Evolutionary conservation across 805 yeast genomes (phyloP), one percentile per base, ranked within the genome.

Genomic region (Ogataea trehaloabstinens): DNA sequence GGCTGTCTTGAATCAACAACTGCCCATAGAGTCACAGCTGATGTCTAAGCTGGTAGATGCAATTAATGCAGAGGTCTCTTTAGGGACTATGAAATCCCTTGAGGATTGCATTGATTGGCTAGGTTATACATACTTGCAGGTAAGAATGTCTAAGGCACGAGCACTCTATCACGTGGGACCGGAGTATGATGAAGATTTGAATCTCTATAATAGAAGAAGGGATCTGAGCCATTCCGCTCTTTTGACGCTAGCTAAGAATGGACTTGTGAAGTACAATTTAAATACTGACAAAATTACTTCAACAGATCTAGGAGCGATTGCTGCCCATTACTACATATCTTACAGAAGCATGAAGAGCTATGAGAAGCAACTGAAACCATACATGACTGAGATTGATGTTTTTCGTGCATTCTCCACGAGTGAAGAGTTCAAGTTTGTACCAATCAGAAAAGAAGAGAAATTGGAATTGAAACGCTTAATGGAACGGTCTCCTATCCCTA

Each of bases 21-120:
- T 91, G 12, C 96, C 97, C 0, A 91, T 91, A 38, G 97, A 91
- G 61, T 86, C 96, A 2, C 95, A 88, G 56, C 60, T 91, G 40
- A 74, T 86, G 66, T 63, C 81, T 13, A 77, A 71, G 45, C 54
- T 91, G 18, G 80, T 83, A 0, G 96, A 90, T 59, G 74, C 66
- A 40, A 48, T 91, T 31, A 91, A 91, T 63, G 97, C 98, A 0
- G 98, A 91, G 55, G 68, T 91, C 32, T 95, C 80, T 4, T 57
- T 77, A 4, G 96, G 96, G 0, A 70, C 80, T 2, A 73, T 91
- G 2, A 66, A 63, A 27, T 61, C 70, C 1, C 58, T 82, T 22
- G 69, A 71, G 0, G 91, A 85, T 27, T 95, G 85, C n/a, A 70
- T 81, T 3, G 67, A 71, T 4, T 91, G 98, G 98, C 60, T 91